phyloP scores from a whole-genome alignment of 306 rosid genomes.

The Alnus glutinosa region DNA sequence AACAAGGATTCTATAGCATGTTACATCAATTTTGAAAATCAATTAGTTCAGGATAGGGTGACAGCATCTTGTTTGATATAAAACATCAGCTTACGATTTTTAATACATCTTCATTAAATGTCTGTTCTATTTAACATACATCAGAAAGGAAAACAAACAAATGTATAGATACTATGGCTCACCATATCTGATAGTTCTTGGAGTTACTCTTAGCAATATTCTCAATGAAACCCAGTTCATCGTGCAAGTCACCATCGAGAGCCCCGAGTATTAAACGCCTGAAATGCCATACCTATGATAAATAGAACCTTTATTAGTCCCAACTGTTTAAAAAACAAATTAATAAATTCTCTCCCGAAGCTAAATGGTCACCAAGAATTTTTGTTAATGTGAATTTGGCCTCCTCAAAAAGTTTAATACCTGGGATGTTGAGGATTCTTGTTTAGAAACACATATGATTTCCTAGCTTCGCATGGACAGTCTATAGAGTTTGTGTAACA shows the following conservation, averaged over 20 bases:
- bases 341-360: not conserved
- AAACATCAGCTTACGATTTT: not conserved
- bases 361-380: not conserved
- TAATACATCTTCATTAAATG: not conserved
- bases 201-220: constrained; percentile 58
- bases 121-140: not conserved
- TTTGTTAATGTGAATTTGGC: not conserved
- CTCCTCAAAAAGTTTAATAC: not conserved
- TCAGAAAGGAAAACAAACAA: not conserved
- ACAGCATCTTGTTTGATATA: not conserved
- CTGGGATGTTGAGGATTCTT: not conserved
- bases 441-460: not conserved
- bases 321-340: not conserved
- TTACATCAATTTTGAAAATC: no score
- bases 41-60: not conserved
- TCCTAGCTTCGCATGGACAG: not conserved
- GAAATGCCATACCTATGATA: constrained; percentile 83
- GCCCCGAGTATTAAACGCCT: constrained; percentile 72
- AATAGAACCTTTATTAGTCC: not conserved
- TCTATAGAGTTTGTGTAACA: not conserved
- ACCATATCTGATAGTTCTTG: constrained; percentile 95
- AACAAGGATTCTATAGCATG: not conserved
- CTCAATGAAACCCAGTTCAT: constrained; percentile 55
- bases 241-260: constrained; percentile 47
- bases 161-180: constrained; percentile 24